Base-by-base conservation (phyloP, 495 filamentous ascomycete genomes). In the Neurospora cerealis region DNA sequence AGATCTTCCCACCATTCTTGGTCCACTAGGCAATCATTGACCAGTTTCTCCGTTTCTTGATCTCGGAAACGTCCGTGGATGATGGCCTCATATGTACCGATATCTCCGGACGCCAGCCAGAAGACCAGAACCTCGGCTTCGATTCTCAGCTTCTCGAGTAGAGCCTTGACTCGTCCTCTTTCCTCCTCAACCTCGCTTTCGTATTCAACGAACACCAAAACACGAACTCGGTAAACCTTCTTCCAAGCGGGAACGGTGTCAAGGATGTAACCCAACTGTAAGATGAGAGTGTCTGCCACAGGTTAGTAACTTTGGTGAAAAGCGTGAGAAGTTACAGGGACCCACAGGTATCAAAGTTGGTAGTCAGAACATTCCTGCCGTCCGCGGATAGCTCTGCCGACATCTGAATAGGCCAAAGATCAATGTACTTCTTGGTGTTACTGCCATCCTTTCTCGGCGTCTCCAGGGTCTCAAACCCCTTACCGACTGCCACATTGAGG, bases 201-300 rank as follows among this genome's bases (percentile, higher is more conserved):
- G 78, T 96, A 96, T 78, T 97, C 93, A 36, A 96, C 93, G 79
- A 96, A 97, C 3, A 96, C 93, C 1, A 89, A 84, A 5, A 96
- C 92, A 46, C 93, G 90, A 24, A 95, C 82, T 73, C 85, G 87
- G 78, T 92, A 95, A 3, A 86, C 86, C 76, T 89, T 92, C 77
- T 93, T 94, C 93, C 93, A 96, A 1, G 90, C 88, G 8, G 91
- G 92, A 4, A 96, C 93, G 7, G 92, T 96, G 74, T 91, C 89
- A 3, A 97, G 83, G 71, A 97, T 97, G 62, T 91, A 94, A 2
- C 93, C 93, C 34, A 96, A 84, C 77, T 97, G 93, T 17, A 97
- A 85, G 74, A 96, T 96, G 39, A 96, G 82, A 1, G 93, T 96
- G 79, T 96, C 85, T 88, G 46, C 54, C 39, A 74, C 32, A 34